Conservation (phyloP, 495 filamentous ascomycete species). For the Aspergillus steynii region DNA sequence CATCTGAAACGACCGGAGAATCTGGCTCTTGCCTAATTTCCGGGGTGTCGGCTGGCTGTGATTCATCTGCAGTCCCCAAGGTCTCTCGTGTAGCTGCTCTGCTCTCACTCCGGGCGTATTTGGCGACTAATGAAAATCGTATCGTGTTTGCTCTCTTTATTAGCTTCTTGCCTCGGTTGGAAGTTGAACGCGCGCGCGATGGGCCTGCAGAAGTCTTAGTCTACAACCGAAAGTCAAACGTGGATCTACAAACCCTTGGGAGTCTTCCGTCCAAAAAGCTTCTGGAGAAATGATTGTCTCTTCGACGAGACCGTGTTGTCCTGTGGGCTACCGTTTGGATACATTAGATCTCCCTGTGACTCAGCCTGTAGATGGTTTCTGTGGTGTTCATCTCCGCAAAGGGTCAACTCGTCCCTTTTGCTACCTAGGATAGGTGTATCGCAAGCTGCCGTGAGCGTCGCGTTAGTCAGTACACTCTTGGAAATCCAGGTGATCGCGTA, state of each 20-base stretch:
- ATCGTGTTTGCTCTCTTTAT: constrained; percentile 31
- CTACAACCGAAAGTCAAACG: background rate
- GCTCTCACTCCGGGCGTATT: constrained; percentile 21
- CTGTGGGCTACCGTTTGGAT: constrained; percentile 4
- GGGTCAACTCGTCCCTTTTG: constrained; percentile 6
- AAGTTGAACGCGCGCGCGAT: constrained; percentile 24
- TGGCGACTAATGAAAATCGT: constrained; percentile 31
- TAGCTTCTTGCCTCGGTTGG: constrained; percentile 24
- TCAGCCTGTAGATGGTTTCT: constrained; percentile 2
- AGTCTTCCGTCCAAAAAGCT: constrained; percentile 27
- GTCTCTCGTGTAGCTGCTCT: constrained; percentile 19
- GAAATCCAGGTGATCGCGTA: background rate
- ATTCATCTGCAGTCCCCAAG: constrained; percentile 9
- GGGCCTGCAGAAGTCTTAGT: constrained; percentile 16
- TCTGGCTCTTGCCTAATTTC: constrained; percentile 12
- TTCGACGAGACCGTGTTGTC: constrained; percentile 5
- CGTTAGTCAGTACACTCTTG: background rate
- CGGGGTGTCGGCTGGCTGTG: background rate
- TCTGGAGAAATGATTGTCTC: constrained; percentile 25
- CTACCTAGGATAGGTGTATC: constrained; percentile 8
- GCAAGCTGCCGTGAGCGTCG: constrained; percentile 6
- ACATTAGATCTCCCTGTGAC: constrained; percentile 15
- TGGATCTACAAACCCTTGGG: constrained; percentile 20
- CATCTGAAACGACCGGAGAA: constrained; percentile 16
- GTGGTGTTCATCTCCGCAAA: constrained; percentile 21